A percentile compares a stretch with the other conserved stretches of the same genome.
These are phyloP conservation scores for Globisporangium cylindrosporum DNA, from an alignment of 352 stramenopile genomes.

Conservation along the genomic window DNA sequence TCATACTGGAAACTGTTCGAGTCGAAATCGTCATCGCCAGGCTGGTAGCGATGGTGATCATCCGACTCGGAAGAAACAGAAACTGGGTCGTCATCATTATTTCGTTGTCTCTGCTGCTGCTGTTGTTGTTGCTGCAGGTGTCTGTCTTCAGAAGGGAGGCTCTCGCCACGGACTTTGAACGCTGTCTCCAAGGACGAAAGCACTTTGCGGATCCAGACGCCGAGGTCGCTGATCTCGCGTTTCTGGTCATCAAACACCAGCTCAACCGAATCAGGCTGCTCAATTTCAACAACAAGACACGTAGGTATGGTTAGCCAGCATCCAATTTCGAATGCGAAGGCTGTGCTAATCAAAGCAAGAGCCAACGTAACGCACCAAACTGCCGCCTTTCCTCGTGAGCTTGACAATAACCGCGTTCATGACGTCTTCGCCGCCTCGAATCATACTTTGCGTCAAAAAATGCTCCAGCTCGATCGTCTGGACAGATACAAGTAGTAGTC, in stretches of 20 bases:
- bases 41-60: constrained; percentile 4
- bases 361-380: constrained; percentile 28
- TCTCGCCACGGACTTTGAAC: constrained; percentile 28
- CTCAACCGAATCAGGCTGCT: constrained; percentile 31
- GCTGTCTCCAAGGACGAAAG: constrained; percentile 26
- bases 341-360: not conserved
- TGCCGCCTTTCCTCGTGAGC: constrained; percentile 34
- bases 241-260: constrained; percentile 44
- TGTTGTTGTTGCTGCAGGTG: not conserved
- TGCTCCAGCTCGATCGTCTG: constrained; percentile 35
- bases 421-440: constrained; percentile 66
- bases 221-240: constrained; percentile 40
- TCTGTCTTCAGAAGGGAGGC: constrained; percentile 14
- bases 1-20: constrained; percentile 24
- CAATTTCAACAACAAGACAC: not conserved
- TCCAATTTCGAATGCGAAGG: not conserved
- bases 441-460: constrained; percentile 49
- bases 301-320: not conserved
- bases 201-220: constrained; percentile 52
- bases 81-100: not conserved
- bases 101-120: not conserved
- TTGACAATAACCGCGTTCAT: constrained; percentile 63
- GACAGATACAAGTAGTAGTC: not conserved
- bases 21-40: constrained; percentile 6
- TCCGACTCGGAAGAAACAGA: constrained; percentile 4